These are phyloP conservation scores for Durotheca rogersii DNA, from an alignment of 495 filamentous ascomycete genomes.

Conservation along the genomic window DNA sequence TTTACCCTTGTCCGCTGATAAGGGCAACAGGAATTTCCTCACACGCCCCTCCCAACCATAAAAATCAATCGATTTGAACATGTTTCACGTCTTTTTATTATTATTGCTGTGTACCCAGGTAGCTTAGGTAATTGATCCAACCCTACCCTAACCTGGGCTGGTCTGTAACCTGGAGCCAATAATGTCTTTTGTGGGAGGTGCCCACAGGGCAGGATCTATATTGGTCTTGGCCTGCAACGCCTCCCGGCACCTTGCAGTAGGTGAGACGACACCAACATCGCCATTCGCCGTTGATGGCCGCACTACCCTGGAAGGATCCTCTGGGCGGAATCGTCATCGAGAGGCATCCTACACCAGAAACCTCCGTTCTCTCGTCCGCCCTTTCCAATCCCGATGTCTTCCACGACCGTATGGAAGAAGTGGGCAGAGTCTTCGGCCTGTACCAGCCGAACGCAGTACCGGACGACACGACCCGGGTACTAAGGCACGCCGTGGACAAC, in stretches of 20 bases:
- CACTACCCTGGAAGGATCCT: not conserved
- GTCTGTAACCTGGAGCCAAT: no score
- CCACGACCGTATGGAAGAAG: not conserved
- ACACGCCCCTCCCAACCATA: no score
- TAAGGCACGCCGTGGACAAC: not conserved
- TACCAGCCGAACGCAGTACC: not conserved
- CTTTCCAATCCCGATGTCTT: not conserved
- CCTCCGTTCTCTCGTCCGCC: not conserved
- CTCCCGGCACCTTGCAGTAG: not conserved
- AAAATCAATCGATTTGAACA: no score
- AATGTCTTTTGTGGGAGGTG: no score
- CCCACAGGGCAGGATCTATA: no score
- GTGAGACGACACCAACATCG: not conserved
- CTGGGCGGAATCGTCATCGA: not conserved
- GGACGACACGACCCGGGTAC: not conserved
- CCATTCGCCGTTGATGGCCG: not conserved
- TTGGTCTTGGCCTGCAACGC: not conserved
- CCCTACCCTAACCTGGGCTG: no score
- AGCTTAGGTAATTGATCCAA: no score
- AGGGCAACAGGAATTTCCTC: no score
- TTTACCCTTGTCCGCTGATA: no score
- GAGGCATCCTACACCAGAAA: not conserved
- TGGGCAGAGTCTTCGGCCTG: not conserved
- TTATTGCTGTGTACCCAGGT: no score
- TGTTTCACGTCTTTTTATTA: no score